Evolutionary conservation across 129 eudicot genomes (phyloP).

Genomic region (Solidago caesia): DNA sequence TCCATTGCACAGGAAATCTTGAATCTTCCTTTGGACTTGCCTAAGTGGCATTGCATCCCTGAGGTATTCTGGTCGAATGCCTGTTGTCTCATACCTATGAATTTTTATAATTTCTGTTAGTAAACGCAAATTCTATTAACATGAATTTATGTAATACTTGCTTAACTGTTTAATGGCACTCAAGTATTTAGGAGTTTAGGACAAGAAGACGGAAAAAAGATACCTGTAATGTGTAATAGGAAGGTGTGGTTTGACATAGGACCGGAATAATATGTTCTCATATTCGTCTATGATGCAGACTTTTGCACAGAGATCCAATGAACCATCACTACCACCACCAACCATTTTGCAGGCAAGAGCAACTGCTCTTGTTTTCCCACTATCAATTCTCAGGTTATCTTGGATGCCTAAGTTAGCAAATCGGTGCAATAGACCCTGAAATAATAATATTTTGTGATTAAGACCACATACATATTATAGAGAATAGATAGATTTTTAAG

Average conservation of each 20-base stretch:
- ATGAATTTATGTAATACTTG: not conserved
- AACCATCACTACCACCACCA: slow-evolving; percentile 99
- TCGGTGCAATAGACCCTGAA: slow-evolving; percentile 56
- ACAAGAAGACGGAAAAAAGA: not conserved
- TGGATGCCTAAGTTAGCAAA: slow-evolving; percentile 81
- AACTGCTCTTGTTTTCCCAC: slow-evolving; percentile 54
- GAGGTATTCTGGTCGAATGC: slow-evolving; percentile 80
- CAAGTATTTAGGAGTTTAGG: not conserved
- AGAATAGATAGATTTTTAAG: not conserved
- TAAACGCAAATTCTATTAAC: not conserved
- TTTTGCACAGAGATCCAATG: slow-evolving; percentile 90
- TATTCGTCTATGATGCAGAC: slow-evolving; percentile 86
- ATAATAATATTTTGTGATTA: not conserved
- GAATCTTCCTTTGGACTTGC: slow-evolving; percentile 88
- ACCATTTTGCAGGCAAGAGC: slow-evolving; percentile 98
- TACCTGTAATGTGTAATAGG: slow-evolving; percentile 84
- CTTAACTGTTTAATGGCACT: slow-evolving; percentile 11
- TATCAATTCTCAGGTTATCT: slow-evolving; percentile 70
- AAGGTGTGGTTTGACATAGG: slow-evolving; percentile 74
- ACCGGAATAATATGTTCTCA: slow-evolving; percentile 65
- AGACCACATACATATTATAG: not conserved
- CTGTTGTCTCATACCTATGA: slow-evolving; percentile 86
- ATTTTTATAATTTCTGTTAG: not conserved
- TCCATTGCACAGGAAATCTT: slow-evolving; percentile 95
- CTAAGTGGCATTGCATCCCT: slow-evolving; percentile 86